These are phyloP conservation scores for Nemania sp. DNA, from an alignment of 2,329 filamentous ascomycete species.

Conservation along the genomic window DNA sequence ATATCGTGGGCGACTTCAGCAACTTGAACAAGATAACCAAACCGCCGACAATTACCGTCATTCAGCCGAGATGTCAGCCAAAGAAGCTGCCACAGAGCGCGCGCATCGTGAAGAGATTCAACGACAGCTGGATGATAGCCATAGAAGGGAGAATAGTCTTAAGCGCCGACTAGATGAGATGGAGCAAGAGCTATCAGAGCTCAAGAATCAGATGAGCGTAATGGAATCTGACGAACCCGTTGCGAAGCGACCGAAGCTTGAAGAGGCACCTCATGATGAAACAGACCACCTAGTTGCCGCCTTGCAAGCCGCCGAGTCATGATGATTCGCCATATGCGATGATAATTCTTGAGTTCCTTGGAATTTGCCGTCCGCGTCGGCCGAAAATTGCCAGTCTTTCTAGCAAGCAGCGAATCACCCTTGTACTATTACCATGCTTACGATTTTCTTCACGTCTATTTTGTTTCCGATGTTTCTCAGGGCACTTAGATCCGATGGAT, in stretches of 20 bases:
- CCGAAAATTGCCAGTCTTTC: slow-evolving; percentile 9
- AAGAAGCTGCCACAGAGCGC: slow-evolving; percentile 68
- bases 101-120: slow-evolving; percentile 64
- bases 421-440: slow-evolving; percentile 46
- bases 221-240: slow-evolving; percentile 45
- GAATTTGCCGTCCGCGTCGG: background rate
- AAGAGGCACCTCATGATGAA: slow-evolving; percentile 41
- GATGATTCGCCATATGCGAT: slow-evolving; percentile 19
- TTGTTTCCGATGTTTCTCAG: slow-evolving; percentile 31
- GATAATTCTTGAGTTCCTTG: slow-evolving; percentile 31
- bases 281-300: slow-evolving; percentile 40
- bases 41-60: slow-evolving; percentile 66
- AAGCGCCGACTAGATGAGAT: slow-evolving; percentile 86
- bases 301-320: slow-evolving; percentile 45
- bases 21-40: slow-evolving; percentile 82
- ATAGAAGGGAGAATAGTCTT: slow-evolving; percentile 81
- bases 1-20: slow-evolving; percentile 79
- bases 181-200: slow-evolving; percentile 65
- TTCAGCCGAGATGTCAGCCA: slow-evolving; percentile 64
- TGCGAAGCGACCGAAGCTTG: slow-evolving; percentile 47
- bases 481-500: slow-evolving; percentile 37
- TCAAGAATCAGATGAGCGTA: slow-evolving; percentile 47
- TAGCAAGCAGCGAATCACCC: slow-evolving; percentile 31
- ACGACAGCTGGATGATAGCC: slow-evolving; percentile 78
- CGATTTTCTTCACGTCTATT: slow-evolving; percentile 42